Base-by-base conservation (phyloP, 768 basidiomycete species). In the Suillus subalutaceus region DNA sequence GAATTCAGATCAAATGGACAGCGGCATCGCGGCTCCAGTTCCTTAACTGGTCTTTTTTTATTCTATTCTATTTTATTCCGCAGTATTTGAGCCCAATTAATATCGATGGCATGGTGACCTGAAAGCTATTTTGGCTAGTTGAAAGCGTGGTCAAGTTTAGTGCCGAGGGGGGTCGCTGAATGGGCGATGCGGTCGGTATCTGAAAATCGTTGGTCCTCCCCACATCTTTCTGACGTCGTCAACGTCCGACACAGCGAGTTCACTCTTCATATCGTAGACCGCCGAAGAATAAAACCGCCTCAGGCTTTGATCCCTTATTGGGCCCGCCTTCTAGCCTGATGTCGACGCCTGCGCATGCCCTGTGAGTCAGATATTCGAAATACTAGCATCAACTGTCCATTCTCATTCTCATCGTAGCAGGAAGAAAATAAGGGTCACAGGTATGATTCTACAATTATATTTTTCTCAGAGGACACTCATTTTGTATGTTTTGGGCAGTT, bases 351-450 rank as follows among this genome's bases (percentile, higher is more conserved):
- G 58, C 70, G 6, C 67, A 75, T 40, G 52, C 69, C 32, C 77
- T 71, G 78, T 75, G 65, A 73, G 77, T 67, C 15, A 10, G 13
- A n/a, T 32, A 23, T 53, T 26, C 52, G 32, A 46, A 43, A 9
- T 63, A 35, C 43, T 32, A 18, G 44, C 1, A 63, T 12, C 23
- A 43, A 13, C 55, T 48, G 40, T 6, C 57, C 37, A 10, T 26
- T 44, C 71, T 73, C 64, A 76, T 71, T 20, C 58, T 56, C 64
- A 53, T 38, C 15, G 8, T 56, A 78, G 86, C 72, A 85, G 83
- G 68, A 90, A 90, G 85, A 90, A 89, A 82, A 91, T 94, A 68
- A 86, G 91, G 77, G 81, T 93, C 66, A 93, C 91, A 68, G 91
- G 92, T 91, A 26, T 53, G 83, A 73, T 63, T 57, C 44, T 9